Evolutionary conservation across 208 protist species (phyloP).

Genomic region (Acanthamoeba sp.): DNA sequence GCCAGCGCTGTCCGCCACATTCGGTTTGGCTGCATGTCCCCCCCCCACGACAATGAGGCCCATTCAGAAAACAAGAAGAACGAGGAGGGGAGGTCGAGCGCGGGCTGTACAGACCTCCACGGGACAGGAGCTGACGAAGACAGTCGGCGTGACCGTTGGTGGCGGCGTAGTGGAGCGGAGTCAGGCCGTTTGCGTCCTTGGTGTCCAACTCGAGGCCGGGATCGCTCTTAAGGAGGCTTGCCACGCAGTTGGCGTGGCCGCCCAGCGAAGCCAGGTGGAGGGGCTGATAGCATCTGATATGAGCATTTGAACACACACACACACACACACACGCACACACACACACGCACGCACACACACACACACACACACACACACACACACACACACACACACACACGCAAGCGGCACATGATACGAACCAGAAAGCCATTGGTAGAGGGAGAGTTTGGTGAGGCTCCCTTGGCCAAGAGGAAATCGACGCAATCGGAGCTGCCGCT

Average conservation of each 20-base stretch:
- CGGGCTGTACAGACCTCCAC: neutral
- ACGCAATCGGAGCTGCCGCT: slow-evolving; percentile 40
- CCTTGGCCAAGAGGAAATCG: slow-evolving; percentile 44
- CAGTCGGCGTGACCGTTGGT: slow-evolving; percentile 17
- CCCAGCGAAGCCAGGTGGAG: slow-evolving; percentile 31
- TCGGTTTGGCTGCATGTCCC: neutral
- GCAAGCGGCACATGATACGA: neutral
- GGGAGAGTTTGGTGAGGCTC: slow-evolving; percentile 36
- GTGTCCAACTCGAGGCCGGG: neutral
- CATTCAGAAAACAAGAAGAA: too few species aligned
- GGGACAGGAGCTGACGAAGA: neutral
- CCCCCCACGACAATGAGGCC: too few species aligned
- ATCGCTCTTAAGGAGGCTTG: neutral
- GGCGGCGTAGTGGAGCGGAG: slow-evolving; percentile 36
- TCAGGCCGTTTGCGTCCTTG: slow-evolving; percentile 16
- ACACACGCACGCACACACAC: too few species aligned
- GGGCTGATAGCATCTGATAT: neutral
- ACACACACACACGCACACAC: too few species aligned
- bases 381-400: too few species aligned
- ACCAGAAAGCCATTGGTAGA: slow-evolving; percentile 34
- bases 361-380: too few species aligned
- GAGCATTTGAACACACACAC: too few species aligned
- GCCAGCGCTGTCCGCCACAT: neutral
- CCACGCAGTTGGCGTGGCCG: slow-evolving; percentile 22
- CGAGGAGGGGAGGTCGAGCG: too few species aligned